Evolutionary conservation across 2,329 filamentous ascomycete genomes (phyloP).

Genomic region (Ophiosphaerella korrae): DNA sequence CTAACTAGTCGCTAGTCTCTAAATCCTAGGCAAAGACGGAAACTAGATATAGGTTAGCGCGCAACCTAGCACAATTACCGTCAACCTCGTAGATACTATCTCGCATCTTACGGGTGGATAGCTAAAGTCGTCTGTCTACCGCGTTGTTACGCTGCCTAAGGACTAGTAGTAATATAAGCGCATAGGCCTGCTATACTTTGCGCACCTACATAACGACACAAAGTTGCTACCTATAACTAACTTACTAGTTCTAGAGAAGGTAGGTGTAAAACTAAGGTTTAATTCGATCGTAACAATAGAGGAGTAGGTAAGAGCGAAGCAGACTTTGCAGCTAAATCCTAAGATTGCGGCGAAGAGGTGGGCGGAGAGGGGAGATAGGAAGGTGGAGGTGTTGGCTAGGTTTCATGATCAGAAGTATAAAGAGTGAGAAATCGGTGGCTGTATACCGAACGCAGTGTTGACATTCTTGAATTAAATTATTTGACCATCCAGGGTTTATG

Average conservation of each 20-base stretch:
- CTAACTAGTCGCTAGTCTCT: slow-evolving; percentile 62
- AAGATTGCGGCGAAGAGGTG: slow-evolving; percentile 29
- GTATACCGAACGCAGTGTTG: too few relatives aligned
- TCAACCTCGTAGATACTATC: slow-evolving; percentile 50
- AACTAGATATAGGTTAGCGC: slow-evolving; percentile 51
- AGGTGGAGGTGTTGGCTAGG: slow-evolving; percentile 30
- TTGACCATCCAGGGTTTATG: too few relatives aligned
- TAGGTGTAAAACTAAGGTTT: slow-evolving; percentile 43
- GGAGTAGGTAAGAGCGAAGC: slow-evolving; percentile 31
- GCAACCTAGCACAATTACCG: slow-evolving; percentile 48
- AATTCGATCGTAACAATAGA: slow-evolving; percentile 51
- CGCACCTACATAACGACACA: slow-evolving; percentile 49
- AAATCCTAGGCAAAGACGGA: slow-evolving; percentile 53
- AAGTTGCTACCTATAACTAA: slow-evolving; percentile 47
- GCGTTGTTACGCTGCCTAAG: slow-evolving; percentile 55
- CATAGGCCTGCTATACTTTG: slow-evolving; percentile 59
- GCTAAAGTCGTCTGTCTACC: slow-evolving; percentile 56
- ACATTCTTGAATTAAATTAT: too few relatives aligned
- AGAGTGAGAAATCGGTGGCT: not conserved
- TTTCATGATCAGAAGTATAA: slow-evolving; percentile 17
- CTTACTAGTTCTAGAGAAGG: slow-evolving; percentile 40
- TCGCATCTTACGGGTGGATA: slow-evolving; percentile 49
- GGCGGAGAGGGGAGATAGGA: slow-evolving; percentile 29
- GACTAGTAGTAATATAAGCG: slow-evolving; percentile 57
- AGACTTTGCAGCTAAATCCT: slow-evolving; percentile 31